phyloP scores from a whole-genome alignment of 495 filamentous ascomycete species.

The Penicillium tannophilum region DNA sequence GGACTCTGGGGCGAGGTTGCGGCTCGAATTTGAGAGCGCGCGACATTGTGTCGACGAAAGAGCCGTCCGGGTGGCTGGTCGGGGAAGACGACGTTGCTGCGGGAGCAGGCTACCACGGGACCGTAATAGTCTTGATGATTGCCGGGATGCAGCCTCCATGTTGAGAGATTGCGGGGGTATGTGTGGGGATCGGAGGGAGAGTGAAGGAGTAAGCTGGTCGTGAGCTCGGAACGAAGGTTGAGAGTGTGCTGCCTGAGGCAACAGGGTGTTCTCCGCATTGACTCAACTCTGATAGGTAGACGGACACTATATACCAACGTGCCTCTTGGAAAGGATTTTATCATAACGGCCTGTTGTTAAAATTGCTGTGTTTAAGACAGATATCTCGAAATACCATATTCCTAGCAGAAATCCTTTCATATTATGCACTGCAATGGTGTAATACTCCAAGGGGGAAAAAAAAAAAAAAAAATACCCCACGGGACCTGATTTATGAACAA shows the following conservation, averaged over 20 bases:
- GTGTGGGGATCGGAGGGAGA: constrained; percentile 8
- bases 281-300: neutral
- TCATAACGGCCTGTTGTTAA: neutral
- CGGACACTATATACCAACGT: neutral
- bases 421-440: neutral
- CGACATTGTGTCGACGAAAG: constrained; percentile 34
- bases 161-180: constrained; percentile 12
- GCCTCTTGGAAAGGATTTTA: neutral
- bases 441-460: neutral
- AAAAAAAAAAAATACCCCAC: neutral
- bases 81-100: constrained; percentile 25
- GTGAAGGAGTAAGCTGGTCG: constrained; percentile 18
- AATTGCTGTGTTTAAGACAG: neutral
- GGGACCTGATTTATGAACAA: neutral
- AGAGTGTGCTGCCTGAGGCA: constrained; percentile 32
- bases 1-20: constrained; percentile 38
- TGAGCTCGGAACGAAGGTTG: constrained; percentile 8
- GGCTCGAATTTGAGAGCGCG: constrained; percentile 38
- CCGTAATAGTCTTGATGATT: constrained; percentile 40
- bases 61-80: constrained; percentile 23
- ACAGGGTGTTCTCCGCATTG: constrained; percentile 7
- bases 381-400: neutral
- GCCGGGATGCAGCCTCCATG: constrained; percentile 48
- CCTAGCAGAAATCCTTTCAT: neutral
- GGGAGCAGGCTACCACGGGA: constrained; percentile 29